Evolutionary conservation across 805 yeast genomes (phyloP).

Genomic region (Kodamaea sagamina): DNA sequence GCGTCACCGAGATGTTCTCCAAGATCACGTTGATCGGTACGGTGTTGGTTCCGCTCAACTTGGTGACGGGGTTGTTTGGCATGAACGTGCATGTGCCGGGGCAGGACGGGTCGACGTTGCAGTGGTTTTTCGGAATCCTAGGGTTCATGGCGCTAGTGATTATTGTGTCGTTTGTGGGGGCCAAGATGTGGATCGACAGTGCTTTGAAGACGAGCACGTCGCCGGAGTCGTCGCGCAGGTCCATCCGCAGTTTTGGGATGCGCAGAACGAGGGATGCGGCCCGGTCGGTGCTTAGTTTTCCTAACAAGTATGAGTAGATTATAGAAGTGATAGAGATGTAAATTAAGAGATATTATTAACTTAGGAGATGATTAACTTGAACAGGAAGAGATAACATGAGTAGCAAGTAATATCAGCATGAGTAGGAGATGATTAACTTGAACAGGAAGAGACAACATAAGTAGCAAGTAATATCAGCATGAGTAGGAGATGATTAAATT

Average conservation of each 20-base stretch:
- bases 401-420: too few relatives aligned
- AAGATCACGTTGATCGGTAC: conserved; percentile 33
- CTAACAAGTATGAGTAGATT: conserved; percentile 35
- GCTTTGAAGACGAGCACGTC: conserved; percentile 12
- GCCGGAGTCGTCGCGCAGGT: conserved; percentile 17
- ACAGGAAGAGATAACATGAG: too few relatives aligned
- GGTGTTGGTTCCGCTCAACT: conserved; percentile 29
- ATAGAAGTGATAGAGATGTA: not conserved
- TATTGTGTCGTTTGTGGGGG: conserved; percentile 26
- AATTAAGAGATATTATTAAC: too few relatives aligned
- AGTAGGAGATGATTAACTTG: too few relatives aligned
- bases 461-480: too few relatives aligned
- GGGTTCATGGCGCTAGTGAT: conserved; percentile 27
- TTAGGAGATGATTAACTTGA: not conserved
- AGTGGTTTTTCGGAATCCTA: conserved; percentile 26
- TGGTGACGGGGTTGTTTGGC: conserved; percentile 30
- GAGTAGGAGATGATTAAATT: too few relatives aligned
- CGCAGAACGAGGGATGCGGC: conserved; percentile 33
- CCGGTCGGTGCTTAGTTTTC: conserved; percentile 41
- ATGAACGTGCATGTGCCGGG: conserved; percentile 33
- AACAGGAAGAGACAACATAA: too few relatives aligned
- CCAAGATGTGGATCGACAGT: conserved; percentile 25
- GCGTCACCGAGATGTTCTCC: conserved; percentile 27
- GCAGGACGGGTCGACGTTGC: conserved; percentile 10
- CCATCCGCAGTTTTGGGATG: conserved; percentile 27